Evolutionary conservation across 139 green algal genomes (phyloP), one percentile per base, ranked within the genome.

Genomic region (Chlorella sp.): DNA sequence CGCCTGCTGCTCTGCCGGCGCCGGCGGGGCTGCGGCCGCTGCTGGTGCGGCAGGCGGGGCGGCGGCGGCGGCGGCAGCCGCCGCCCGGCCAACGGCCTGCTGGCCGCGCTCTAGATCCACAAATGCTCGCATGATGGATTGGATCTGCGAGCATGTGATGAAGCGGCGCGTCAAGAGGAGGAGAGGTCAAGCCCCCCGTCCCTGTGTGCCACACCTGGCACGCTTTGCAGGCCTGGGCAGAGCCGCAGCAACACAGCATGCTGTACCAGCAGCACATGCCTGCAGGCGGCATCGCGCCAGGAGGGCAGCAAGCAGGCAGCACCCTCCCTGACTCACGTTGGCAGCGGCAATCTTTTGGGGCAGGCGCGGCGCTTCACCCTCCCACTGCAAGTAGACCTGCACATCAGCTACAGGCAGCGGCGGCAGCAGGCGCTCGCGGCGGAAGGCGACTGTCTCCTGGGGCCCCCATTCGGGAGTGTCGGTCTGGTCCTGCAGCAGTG

Each of bases 301-400:
- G 57, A 3, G 3, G 57, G 4, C 7, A 26, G 20, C 7, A 64
- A 64, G 9, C 7, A 9, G 6, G 57, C 20, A 67, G 7, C 4
- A n/a, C 60, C 60, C 32, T 1, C 25, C 6, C 60, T 23, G 18
- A 32, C 74, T 81, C 55, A 81, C 74, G 20, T n/a, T 71, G 5
- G 55, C 25, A 26, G 74, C 74, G 13, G 74, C 32, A 23, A 81
- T 21, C 56, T 81, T 81, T 51, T 81, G 74, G 0, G 74, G 74
- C 32, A 81, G 21, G 32, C 39, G 69, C n/a, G 67, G 4, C 44
- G 17, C n/a, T n/a, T 0, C 7, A 23, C 34, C n/a, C 16, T 34
- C 4, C 55, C 32, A 34, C 21, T 57, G 56, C 74, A 81, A 32
- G 23, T 71, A 34, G 30, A 23, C 55, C 11, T 28, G 9, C 56